Base-by-base conservation (phyloP, 768 basidiomycete genomes). In the Hypholoma sublateritium region DNA sequence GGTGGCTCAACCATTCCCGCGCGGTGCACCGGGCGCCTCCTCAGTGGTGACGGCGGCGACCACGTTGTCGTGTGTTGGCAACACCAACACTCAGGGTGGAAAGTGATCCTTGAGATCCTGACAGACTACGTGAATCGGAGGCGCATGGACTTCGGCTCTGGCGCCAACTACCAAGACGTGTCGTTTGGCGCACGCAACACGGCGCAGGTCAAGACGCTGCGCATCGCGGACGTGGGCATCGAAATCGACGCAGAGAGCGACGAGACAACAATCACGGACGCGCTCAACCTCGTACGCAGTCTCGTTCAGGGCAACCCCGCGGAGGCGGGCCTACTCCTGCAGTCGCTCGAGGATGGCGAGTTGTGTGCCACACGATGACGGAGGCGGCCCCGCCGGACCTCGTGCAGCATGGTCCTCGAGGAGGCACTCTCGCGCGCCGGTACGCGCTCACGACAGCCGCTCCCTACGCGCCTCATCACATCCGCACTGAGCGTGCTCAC, bases 31-130 rank as follows among this genome's bases (percentile, higher is more conserved):
- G 94, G 92, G 2, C 81, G 83, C 7, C 76, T 94, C 19, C 76
- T 95, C 34, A 92, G 85, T 59, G 79, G 81, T 9, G 90, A 92
- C 51, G 81, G 81, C 4, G 84, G 82, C 1, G 89, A 91, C 21
- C 76, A 83, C 16, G 72, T 88, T 19, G 86, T 89, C 5, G 80
- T 95, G 0, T 79, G 81, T 17, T 97, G 95, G 95, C 80, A 87
- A 59, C 86, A 89, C 60, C 77, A 85, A 44, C 86, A 93, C 65
- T 91, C 89, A 6, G 93, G 91, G 2, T 97, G 95, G 95, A 88
- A 83, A 60, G 69, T 96, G 13, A 71, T 96, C 5, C 69, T 93
- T 17, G 93, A 94, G 62, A 74, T 95, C 8, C 74, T 96, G 51
- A 83, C 84, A 3, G 87, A 89, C 65, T 92, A 88, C 65, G 84